Evolutionary conservation across 2,329 filamentous ascomycete genomes (phyloP).

Genomic region (Talaromyces sp.): DNA sequence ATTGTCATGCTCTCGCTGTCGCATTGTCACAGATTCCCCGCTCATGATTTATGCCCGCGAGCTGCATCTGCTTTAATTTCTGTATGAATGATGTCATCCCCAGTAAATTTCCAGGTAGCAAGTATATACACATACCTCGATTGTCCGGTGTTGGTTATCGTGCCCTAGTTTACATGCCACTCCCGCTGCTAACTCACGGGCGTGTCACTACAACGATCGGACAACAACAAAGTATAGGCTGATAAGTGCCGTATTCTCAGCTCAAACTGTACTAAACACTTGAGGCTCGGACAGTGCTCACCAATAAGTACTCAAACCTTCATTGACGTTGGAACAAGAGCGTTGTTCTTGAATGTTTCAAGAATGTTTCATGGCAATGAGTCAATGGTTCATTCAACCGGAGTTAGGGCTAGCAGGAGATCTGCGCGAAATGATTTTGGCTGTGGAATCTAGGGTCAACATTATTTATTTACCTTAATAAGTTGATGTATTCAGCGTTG

Average conservation of each 20-base stretch:
- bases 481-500: neutral
- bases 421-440: neutral
- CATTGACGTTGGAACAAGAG: neutral
- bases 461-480: neutral
- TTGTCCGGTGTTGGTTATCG: neutral
- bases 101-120: neutral
- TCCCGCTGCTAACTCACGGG: neutral
- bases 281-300: too few relatives aligned
- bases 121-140: neutral
- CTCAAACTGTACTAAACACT: neutral
- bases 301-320: neutral
- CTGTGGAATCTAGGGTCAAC: neutral
- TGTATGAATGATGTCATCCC: neutral
- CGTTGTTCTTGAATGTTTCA: neutral
- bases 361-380: conserved; percentile 2
- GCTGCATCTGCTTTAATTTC: neutral
- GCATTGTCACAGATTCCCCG: neutral
- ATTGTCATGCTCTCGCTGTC: neutral
- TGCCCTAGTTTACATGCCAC: neutral
- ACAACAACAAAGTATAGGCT: neutral
- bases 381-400: neutral
- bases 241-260: neutral
- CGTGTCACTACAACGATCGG: neutral
- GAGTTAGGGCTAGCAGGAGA: conserved; percentile 1
- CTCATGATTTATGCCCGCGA: neutral